These are phyloP conservation scores for Phaeolepiota aurea DNA, from an alignment of 768 basidiomycete genomes.

Conservation along the genomic window DNA sequence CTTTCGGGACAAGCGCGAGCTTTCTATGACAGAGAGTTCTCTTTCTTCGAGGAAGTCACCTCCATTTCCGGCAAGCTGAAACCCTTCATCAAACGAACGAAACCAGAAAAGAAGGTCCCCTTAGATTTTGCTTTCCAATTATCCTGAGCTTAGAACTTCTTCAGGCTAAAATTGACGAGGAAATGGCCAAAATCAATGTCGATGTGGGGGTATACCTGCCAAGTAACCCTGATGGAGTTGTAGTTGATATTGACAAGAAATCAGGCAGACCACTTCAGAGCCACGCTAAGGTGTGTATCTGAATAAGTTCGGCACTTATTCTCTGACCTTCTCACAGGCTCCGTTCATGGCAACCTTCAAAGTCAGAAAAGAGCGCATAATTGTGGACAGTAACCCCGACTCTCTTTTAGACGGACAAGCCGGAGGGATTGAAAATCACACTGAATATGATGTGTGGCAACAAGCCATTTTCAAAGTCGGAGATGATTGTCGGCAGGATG, in stretches of 20 bases:
- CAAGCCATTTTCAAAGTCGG: conserved; percentile 99
- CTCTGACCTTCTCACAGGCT: conserved; percentile 46
- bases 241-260: conserved; percentile 96
- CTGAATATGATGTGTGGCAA: conserved; percentile 88
- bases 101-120: conserved; percentile 89
- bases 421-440: conserved; percentile 45
- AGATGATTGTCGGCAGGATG: conserved; percentile 97
- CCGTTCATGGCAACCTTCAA: conserved; percentile 99
- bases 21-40: conserved; percentile 94
- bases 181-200: conserved; percentile 93
- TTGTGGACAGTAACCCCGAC: conserved; percentile 64
- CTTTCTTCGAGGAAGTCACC: conserved; percentile 93
- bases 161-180: conserved; percentile 94
- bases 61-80: conserved; percentile 97
- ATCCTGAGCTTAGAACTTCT: conserved; percentile 2
- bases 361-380: conserved; percentile 78
- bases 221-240: conserved; percentile 93
- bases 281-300: conserved; percentile 79
- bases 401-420: conserved; percentile 59
- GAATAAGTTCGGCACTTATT: not conserved
- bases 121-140: not conserved
- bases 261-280: conserved; percentile 94
- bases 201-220: conserved; percentile 96
- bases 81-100: conserved; percentile 91
- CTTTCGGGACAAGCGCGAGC: conserved; percentile 81